Conservation (phyloP, 2,329 filamentous ascomycete genomes). For the Lachnellula subtilissima region DNA sequence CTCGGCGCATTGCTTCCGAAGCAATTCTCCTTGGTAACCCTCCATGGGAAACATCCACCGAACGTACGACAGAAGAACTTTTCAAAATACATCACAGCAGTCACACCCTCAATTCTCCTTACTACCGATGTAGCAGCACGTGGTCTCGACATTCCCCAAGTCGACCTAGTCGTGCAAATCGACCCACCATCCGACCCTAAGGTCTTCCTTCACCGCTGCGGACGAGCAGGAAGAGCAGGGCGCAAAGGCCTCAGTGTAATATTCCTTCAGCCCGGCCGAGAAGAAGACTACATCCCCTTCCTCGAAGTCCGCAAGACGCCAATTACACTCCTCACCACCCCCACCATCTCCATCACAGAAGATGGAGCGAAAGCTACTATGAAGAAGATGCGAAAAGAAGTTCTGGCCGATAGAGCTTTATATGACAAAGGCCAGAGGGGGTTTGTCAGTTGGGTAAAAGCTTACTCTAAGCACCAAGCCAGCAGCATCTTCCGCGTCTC, state of each 20-base stretch:
- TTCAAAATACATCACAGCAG: constrained; percentile 68
- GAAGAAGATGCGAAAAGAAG: constrained; percentile 55
- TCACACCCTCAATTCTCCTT: constrained; percentile 73
- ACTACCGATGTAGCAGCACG: constrained; percentile 91
- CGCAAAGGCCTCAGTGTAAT: constrained; percentile 80
- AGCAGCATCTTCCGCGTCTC: constrained; percentile 81
- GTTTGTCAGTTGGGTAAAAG: constrained; percentile 90
- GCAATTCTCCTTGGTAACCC: constrained; percentile 65
- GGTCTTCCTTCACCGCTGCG: constrained; percentile 89
- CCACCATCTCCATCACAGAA: constrained; percentile 52
- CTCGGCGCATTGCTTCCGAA: constrained; percentile 67
- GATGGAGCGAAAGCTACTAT: constrained; percentile 56
- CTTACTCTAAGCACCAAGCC: constrained; percentile 87
- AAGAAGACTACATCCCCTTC: constrained; percentile 88
- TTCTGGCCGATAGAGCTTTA: constrained; percentile 45
- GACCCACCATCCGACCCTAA: constrained; percentile 86
- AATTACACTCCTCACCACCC: constrained; percentile 57
- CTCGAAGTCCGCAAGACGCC: constrained; percentile 84
- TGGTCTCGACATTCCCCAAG: constrained; percentile 85
- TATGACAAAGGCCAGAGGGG: constrained; percentile 87
- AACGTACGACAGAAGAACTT: constrained; percentile 89
- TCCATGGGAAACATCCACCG: constrained; percentile 89
- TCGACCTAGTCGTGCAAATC: constrained; percentile 86
- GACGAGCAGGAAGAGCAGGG: constrained; percentile 84
- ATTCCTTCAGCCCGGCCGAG: constrained; percentile 76